Evolutionary conservation across 2,329 filamentous ascomycete genomes (phyloP).

Genomic region (Ramularia endophylla): DNA sequence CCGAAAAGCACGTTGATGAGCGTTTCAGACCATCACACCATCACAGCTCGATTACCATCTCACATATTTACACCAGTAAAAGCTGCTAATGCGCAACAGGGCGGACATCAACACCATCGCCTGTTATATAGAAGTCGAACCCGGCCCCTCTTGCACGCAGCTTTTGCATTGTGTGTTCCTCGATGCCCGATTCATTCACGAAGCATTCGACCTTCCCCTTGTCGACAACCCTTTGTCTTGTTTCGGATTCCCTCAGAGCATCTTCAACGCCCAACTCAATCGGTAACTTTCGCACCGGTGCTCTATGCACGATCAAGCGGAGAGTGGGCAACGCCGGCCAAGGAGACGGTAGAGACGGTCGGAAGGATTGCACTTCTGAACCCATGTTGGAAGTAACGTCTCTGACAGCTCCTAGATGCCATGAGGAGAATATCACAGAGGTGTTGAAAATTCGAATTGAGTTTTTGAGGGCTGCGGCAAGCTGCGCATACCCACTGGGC

Average conservation of each 20-base stretch:
- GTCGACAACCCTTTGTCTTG: slow-evolving; percentile 33
- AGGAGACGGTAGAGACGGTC: slow-evolving; percentile 24
- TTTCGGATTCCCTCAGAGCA: slow-evolving; percentile 30
- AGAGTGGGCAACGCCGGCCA: slow-evolving; percentile 29
- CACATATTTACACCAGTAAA: too few relatives aligned
- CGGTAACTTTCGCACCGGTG: slow-evolving; percentile 33
- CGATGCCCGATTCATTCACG: slow-evolving; percentile 25
- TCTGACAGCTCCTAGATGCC: slow-evolving; percentile 11
- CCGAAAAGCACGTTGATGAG: slow-evolving; percentile 2
- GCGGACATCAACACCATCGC: slow-evolving; percentile 13
- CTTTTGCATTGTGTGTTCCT: slow-evolving; percentile 17
- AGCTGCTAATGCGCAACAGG: background rate
- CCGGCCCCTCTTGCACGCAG: slow-evolving; percentile 15
- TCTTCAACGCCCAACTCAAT: slow-evolving; percentile 34
- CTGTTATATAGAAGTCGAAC: slow-evolving; percentile 22
- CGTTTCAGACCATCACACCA: background rate
- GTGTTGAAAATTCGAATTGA: slow-evolving; percentile 17
- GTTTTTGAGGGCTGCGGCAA: slow-evolving; percentile 18
- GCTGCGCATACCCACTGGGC: slow-evolving; percentile 12
- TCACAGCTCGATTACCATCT: background rate
- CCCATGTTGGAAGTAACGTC: slow-evolving; percentile 1
- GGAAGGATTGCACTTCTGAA: slow-evolving; percentile 12
- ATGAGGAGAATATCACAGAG: slow-evolving; percentile 24
- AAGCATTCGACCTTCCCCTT: slow-evolving; percentile 32
- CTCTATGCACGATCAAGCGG: slow-evolving; percentile 31